A percentile compares a stretch with the other conserved stretches of the same genome.
Conservation (phyloP, 257 asterid genomes). For the Capsicum chinense region DNA sequence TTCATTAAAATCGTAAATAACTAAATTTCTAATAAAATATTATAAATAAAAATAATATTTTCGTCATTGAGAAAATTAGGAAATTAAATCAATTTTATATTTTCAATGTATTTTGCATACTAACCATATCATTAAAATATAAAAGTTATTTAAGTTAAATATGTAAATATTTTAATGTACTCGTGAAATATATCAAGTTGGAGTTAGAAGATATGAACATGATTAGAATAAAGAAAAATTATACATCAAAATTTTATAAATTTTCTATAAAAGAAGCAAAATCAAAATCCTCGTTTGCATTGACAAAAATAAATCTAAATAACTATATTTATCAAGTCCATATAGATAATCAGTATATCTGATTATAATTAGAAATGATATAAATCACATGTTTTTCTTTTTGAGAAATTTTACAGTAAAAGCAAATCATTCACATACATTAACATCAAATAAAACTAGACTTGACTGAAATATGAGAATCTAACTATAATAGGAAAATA, state of each 20-base stretch:
- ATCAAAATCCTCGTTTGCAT: background rate
- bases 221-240: background rate
- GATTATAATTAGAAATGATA: background rate
- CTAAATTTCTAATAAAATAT: background rate
- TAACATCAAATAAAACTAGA: background rate
- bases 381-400: background rate
- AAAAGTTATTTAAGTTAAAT: no score
- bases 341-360: background rate
- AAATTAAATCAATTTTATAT: background rate
- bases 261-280: background rate
- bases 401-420: background rate
- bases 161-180: no score
- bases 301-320: background rate
- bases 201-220: background rate
- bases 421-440: background rate
- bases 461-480: background rate
- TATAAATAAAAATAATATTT: background rate
- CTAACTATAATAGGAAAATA: background rate
- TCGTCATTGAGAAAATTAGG: background rate
- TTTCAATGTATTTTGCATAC: no score
- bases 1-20: background rate
- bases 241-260: background rate
- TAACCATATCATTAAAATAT: background rate
- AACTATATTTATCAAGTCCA: background rate
- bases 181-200: no score